A percentile compares a stretch with the other conserved stretches of the same genome.
Evolutionary conservation across 257 asterid genomes (phyloP).

Genomic region (Nyctanthes arbortristis): DNA sequence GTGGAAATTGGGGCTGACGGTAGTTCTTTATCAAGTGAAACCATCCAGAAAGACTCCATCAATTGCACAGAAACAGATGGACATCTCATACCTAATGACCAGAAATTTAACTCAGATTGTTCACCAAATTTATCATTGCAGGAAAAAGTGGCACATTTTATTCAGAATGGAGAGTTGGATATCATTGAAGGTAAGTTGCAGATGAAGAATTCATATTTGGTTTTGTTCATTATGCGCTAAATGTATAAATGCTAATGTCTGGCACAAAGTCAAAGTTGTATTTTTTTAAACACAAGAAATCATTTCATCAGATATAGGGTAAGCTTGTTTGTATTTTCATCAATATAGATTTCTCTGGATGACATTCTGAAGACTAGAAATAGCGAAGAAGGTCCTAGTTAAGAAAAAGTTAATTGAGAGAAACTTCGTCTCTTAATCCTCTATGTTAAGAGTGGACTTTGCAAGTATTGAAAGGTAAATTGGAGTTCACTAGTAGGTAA

Average conservation of each 20-base stretch:
- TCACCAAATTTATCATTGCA: constrained; percentile 38
- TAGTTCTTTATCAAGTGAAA: constrained; percentile 32
- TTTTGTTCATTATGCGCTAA: not conserved
- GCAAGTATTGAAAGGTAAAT: not conserved
- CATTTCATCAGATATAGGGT: not conserved
- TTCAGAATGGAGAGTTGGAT: constrained; percentile 71
- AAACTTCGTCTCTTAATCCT: not conserved
- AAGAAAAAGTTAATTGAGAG: not conserved
- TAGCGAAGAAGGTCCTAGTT: not conserved
- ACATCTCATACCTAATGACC: constrained; percentile 24
- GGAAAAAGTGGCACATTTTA: constrained; percentile 58
- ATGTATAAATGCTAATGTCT: not conserved
- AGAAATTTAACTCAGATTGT: constrained; percentile 13
- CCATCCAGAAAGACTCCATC: constrained; percentile 7
- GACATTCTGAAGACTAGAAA: not conserved
- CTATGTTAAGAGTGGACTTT: not conserved
- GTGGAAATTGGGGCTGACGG: constrained; percentile 33
- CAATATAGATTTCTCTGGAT: not conserved
- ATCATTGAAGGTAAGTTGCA: constrained; percentile 53
- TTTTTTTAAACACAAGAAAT: no score
- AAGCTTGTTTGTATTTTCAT: not conserved
- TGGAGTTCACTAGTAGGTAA: not conserved
- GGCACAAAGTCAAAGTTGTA: not conserved
- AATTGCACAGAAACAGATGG: constrained; percentile 24
- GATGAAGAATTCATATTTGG: not conserved